Conservation (phyloP, 208 protist species). For the Leishmania amazonensis region DNA sequence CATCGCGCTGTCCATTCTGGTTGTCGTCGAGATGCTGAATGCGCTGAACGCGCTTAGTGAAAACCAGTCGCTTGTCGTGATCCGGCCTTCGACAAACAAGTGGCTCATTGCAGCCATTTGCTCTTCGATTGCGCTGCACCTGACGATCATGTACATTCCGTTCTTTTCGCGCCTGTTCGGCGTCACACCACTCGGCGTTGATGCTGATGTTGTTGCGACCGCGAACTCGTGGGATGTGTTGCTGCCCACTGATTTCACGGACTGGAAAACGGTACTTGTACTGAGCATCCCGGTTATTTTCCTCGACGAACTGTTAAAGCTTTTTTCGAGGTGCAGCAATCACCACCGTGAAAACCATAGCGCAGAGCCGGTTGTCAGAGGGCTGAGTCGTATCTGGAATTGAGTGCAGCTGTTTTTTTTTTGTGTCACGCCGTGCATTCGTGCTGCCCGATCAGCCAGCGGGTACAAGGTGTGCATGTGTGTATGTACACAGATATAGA, state of each 20-base stretch:
- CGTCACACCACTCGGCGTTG: conserved; percentile 81
- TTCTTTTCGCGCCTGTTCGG: conserved; percentile 87
- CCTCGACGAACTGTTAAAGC: conserved; percentile 95
- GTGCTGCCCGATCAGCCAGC: background rate
- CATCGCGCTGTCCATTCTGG: conserved; percentile 93
- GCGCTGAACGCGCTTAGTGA: conserved; percentile 95
- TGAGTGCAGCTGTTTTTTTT: background rate
- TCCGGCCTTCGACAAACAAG: conserved; percentile 72
- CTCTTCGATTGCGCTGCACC: conserved; percentile 85
- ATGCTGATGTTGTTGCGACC: conserved; percentile 39
- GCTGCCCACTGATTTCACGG: conserved; percentile 66
- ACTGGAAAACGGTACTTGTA: conserved; percentile 91
- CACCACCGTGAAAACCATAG: background rate
- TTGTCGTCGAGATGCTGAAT: conserved; percentile 96
- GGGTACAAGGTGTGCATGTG: background rate
- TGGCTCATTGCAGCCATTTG: conserved; percentile 85
- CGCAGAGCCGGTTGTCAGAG: background rate
- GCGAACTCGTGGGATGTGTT: conserved; percentile 74
- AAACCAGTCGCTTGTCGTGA: conserved; percentile 84
- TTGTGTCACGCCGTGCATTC: background rate
- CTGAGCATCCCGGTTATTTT: conserved; percentile 94
- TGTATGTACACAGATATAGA: background rate
- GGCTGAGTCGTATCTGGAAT: background rate
- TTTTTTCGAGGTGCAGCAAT: conserved; percentile 43
- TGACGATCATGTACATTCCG: conserved; percentile 93